These are phyloP conservation scores for Canariomyces notabilis DNA, from an alignment of 2,329 filamentous ascomycete species.

Conservation along the genomic window DNA sequence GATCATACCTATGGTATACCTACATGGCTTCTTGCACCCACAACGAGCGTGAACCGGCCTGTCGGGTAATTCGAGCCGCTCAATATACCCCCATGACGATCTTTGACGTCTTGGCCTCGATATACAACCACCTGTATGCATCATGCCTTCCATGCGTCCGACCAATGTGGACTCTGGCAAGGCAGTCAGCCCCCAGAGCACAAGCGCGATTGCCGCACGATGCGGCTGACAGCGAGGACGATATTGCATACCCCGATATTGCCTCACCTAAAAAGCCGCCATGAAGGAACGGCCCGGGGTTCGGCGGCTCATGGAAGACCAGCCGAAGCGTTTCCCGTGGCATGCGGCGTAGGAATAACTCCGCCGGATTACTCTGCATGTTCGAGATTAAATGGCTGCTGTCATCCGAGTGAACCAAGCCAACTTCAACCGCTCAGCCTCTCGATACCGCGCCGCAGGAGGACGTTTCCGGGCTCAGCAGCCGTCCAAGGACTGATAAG, in stretches of 20 bases:
- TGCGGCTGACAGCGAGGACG: conserved; percentile 1
- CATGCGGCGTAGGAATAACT: conserved; percentile 4
- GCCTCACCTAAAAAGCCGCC: conserved; percentile 19
- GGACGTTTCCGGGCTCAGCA: conserved; percentile 18
- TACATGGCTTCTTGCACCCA: too few relatives aligned
- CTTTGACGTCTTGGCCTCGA: neutral
- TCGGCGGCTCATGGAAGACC: conserved; percentile 8
- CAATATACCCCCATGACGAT: conserved; percentile 12
- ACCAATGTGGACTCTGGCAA: too few relatives aligned
- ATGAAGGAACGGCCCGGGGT: neutral
- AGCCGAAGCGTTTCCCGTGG: conserved; percentile 12
- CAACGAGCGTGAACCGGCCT: too few relatives aligned
- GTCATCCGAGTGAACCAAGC: neutral
- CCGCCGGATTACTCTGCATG: conserved; percentile 7
- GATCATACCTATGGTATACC: too few relatives aligned
- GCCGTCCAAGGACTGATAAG: neutral
- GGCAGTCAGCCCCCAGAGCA: too few relatives aligned
- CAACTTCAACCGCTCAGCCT: too few relatives aligned
- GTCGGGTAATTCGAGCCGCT: conserved; percentile 22
- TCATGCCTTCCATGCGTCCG: neutral
- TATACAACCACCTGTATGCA: too few relatives aligned
- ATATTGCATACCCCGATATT: conserved; percentile 13
- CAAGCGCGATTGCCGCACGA: conserved; percentile 1
- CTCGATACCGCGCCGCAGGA: neutral
- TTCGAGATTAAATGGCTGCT: conserved; percentile 16